phyloP scores from a whole-genome alignment of 1,284 basidiomycete species.

The Ceratorhiza oryzae-sativae region DNA sequence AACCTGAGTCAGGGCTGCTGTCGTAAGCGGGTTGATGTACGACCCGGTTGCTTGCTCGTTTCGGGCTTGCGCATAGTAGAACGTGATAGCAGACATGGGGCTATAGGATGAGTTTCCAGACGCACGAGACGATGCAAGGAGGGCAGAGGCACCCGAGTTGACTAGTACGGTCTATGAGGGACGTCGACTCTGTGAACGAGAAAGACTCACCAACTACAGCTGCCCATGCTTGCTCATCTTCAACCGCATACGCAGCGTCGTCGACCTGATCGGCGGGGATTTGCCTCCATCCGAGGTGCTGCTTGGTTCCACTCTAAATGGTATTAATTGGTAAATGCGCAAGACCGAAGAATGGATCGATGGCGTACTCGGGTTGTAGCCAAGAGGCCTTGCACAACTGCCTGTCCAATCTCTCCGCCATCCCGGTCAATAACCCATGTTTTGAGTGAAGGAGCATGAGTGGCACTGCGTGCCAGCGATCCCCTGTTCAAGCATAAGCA shows the following conservation, averaged over 20 bases:
- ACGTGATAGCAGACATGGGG: slow-evolving; percentile 49
- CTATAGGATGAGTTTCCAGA: slow-evolving; percentile 51
- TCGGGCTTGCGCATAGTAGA: slow-evolving; percentile 52
- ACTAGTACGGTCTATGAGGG: slow-evolving; percentile 47
- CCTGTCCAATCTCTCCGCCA: slow-evolving; percentile 53
- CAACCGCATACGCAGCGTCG: slow-evolving; percentile 48
- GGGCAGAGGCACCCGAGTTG: slow-evolving; percentile 48
- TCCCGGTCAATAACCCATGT: slow-evolving; percentile 58
- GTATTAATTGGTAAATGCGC: background rate
- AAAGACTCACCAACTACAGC: slow-evolving; percentile 51
- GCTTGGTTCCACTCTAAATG: slow-evolving; percentile 42
- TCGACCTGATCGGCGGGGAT: slow-evolving; percentile 41
- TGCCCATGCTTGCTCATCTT: slow-evolving; percentile 51
- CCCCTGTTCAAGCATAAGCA: slow-evolving; percentile 23
- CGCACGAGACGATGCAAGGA: slow-evolving; percentile 48
- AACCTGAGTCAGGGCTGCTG: slow-evolving; percentile 44
- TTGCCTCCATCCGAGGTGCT: slow-evolving; percentile 49
- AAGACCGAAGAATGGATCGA: too few species aligned
- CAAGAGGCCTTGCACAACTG: slow-evolving; percentile 32
- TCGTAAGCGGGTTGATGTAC: slow-evolving; percentile 49
- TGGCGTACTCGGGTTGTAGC: slow-evolving; percentile 13
- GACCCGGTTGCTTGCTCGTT: slow-evolving; percentile 51
- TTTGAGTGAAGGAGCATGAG: slow-evolving; percentile 48
- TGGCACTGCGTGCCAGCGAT: slow-evolving; percentile 38
- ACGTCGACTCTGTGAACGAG: background rate